These are phyloP conservation scores for Echeveria elegans DNA, from an alignment of 164 flowering plant genomes.

Conservation along the genomic window DNA sequence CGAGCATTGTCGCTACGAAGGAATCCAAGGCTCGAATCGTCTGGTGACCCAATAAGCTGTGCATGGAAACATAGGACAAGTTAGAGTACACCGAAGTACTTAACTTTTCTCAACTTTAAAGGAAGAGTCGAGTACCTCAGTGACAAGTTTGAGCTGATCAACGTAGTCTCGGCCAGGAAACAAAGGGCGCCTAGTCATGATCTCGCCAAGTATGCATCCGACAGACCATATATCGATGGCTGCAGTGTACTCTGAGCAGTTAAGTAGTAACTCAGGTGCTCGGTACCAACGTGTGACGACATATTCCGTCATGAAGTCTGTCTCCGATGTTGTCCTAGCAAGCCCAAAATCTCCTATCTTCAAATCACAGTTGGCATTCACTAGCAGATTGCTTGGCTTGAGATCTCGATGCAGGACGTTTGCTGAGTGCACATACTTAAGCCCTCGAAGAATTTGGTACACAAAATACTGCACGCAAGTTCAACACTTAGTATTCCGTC, in stretches of 20 bases:
- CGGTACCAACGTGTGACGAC: slow-evolving; percentile 98
- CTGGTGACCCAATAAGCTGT: slow-evolving; percentile 92
- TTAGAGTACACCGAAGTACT: too few species aligned
- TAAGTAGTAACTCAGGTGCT: slow-evolving; percentile 92
- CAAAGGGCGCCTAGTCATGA: slow-evolving; percentile 66
- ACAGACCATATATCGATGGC: slow-evolving; percentile 99
- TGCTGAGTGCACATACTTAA: slow-evolving; percentile 86
- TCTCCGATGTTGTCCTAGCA: slow-evolving; percentile 95
- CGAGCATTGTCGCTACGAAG: slow-evolving; percentile 91
- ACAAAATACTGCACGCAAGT: slow-evolving; percentile 73
- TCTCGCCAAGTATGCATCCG: slow-evolving; percentile 91
- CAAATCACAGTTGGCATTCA: slow-evolving; percentile 91
- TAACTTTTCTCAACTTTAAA: too few species aligned
- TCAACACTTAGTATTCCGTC: neutral
- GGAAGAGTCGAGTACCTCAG: slow-evolving; percentile 49
- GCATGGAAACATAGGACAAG: neutral
- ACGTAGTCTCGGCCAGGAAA: slow-evolving; percentile 91
- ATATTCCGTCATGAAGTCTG: slow-evolving; percentile 98
- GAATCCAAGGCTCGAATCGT: slow-evolving; percentile 88
- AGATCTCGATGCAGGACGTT: slow-evolving; percentile 92
- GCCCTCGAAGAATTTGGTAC: slow-evolving; percentile 82
- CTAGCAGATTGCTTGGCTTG: slow-evolving; percentile 90
- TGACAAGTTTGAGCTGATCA: slow-evolving; percentile 78
- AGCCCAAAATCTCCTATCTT: slow-evolving; percentile 95
- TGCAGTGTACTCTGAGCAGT: slow-evolving; percentile 91